Conservation (phyloP, 108 stramenopile species). For the Parmales sp. region DNA sequence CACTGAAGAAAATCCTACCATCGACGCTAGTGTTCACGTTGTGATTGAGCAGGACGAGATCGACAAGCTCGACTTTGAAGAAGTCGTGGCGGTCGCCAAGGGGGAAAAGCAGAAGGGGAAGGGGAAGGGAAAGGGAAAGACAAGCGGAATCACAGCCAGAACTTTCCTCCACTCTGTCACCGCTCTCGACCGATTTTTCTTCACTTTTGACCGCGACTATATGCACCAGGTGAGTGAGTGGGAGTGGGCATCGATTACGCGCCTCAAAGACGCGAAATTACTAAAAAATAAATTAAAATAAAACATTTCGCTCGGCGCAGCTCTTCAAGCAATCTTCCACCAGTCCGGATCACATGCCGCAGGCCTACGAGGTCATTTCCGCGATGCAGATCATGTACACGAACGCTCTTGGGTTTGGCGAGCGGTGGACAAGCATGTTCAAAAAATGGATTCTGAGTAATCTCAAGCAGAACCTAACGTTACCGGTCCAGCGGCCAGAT, state of each 20-base stretch:
- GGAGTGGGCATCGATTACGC: too few relatives aligned
- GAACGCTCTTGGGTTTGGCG: neutral
- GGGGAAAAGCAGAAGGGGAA: neutral
- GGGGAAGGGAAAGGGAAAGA: too few relatives aligned
- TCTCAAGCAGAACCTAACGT: neutral
- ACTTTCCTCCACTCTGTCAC: neutral
- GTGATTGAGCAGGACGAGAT: neutral
- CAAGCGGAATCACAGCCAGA: constrained; percentile 7
- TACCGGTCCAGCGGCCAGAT: constrained; percentile 3
- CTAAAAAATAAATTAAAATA: too few relatives aligned
- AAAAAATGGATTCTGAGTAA: neutral
- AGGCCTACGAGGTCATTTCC: constrained; percentile 3
- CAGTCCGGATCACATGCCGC: constrained; percentile 1
- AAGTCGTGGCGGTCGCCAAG: neutral
- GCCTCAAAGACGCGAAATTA: too few relatives aligned
- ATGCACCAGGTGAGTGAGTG: constrained; percentile 5
- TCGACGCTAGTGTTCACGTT: neutral
- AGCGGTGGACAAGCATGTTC: neutral
- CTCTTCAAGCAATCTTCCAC: neutral
- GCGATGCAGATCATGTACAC: constrained; percentile 4
- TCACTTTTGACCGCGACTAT: neutral
- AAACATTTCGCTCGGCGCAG: too few relatives aligned
- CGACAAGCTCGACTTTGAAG: too few relatives aligned
- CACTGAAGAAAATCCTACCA: neutral
- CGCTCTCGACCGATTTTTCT: neutral